Evolutionary conservation across 768 basidiomycete species (phyloP), one percentile per base, ranked within the genome.

Genomic region (Mycena albidolilacea): DNA sequence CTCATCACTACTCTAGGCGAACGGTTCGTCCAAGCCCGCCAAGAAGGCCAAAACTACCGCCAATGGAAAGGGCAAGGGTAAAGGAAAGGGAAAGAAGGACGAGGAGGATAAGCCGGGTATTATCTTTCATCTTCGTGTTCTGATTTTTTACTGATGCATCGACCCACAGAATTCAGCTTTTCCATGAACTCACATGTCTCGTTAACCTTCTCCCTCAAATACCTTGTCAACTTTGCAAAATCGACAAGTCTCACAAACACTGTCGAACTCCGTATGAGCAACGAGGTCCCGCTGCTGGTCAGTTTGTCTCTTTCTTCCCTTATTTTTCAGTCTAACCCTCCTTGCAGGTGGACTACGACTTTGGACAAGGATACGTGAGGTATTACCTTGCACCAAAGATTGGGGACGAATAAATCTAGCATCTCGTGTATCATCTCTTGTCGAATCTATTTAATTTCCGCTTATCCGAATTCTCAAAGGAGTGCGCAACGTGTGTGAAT

Each of bases 311-410:
- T 19, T 37, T 60, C 17, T 67, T 39, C 3, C 21, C 76, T 41
- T 11, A 12, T 71, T 46, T 21, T 70, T 10, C 14, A 21, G 41
- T 46, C 58, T 68, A 61, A 35, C 64, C 9, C 39, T 30, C 61
- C 38, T 39, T 38, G 23, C 74, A 96, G 95, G 95, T 97, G 54
- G 91, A 93, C 48, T 99, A 97, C 83, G 91, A 93, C 73, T 99
- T 98, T 78, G 91, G 91, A 57, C 93, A 95, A 79, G 97, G 97
- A 1, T 87, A 89, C 77, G 95, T 99, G 81, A 90, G 93, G 73
- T 99, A 97, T 87, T 99, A 97, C 87, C 89, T 99, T 67, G 97
- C 97, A 55, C 97, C 97, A 30, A 98, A 98, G 86, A 97, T 97
- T 72, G 93, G 94, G 41, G 95, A 96, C 76, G 95, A 96, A 69